Evolutionary conservation across 257 asterid species (phyloP).

Genomic region (Ilex aquifolium): DNA sequence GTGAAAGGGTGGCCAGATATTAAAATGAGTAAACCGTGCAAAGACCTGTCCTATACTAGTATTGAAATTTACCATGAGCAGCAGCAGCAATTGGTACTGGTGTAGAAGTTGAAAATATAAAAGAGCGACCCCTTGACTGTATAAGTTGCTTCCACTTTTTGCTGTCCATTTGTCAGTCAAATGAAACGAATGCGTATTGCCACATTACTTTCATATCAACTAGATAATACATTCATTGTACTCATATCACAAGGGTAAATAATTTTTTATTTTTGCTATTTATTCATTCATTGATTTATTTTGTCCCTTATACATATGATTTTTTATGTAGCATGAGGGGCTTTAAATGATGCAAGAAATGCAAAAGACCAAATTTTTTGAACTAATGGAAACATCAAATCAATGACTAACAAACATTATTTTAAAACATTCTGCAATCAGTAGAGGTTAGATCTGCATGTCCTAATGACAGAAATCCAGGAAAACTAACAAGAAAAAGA

Average conservation of each 20-base stretch:
- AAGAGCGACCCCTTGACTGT: slow-evolving; percentile 95
- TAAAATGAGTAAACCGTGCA: slow-evolving; percentile 12
- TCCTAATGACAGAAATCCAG: too few relatives aligned
- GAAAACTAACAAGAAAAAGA: too few relatives aligned
- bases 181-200: neutral
- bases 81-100: slow-evolving; percentile 97
- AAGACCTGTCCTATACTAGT: neutral
- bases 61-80: slow-evolving; percentile 60
- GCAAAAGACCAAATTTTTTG: too few relatives aligned
- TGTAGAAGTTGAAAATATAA: slow-evolving; percentile 90
- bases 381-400: too few relatives aligned
- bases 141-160: slow-evolving; percentile 89
- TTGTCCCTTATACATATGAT: too few relatives aligned
- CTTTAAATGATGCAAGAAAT: too few relatives aligned
- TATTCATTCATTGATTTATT: too few relatives aligned
- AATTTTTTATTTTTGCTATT: too few relatives aligned
- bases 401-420: too few relatives aligned
- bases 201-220: neutral
- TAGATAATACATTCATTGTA: neutral
- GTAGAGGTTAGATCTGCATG: too few relatives aligned
- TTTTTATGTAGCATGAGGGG: too few relatives aligned
- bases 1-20: neutral
- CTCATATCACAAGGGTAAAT: neutral
- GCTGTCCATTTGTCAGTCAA: slow-evolving; percentile 45
- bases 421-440: too few relatives aligned